phyloP scores from a whole-genome alignment of 1,139 yeast genomes.

The Protomyces gravidus region DNA sequence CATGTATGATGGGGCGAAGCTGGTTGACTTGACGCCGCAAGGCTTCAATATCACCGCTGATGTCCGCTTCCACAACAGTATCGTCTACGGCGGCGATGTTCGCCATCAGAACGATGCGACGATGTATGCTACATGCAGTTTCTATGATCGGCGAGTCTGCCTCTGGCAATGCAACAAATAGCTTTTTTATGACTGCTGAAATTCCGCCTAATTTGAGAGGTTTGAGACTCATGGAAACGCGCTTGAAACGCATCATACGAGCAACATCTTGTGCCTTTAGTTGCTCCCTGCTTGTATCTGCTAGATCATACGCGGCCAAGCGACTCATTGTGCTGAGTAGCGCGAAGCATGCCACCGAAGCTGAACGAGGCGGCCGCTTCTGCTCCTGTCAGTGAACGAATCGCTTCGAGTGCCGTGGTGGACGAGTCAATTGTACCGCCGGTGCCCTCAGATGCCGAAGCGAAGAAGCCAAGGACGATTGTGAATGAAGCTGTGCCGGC shows the following conservation, averaged over 20 bases:
- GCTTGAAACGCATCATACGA: too few relatives aligned
- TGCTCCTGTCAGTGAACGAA: neutral
- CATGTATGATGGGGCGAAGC: constrained; percentile 29
- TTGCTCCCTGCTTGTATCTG: too few relatives aligned
- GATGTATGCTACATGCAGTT: constrained; percentile 24
- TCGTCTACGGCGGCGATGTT: constrained; percentile 29
- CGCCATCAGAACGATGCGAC: neutral
- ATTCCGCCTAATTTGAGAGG: too few relatives aligned
- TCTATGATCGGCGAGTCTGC: constrained; percentile 26
- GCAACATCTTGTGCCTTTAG: too few relatives aligned
- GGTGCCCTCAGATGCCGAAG: neutral
- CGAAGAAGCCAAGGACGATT: neutral
- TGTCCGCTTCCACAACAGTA: constrained; percentile 20
- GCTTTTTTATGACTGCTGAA: neutral
- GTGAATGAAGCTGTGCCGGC: neutral
- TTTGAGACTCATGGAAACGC: too few relatives aligned
- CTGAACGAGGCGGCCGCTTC: neutral
- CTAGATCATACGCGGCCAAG: too few relatives aligned
- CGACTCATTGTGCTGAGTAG: too few relatives aligned
- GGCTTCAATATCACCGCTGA: constrained; percentile 5
- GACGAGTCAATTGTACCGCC: neutral
- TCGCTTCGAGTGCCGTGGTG: neutral
- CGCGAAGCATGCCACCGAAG: neutral
- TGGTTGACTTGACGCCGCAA: constrained; percentile 9
- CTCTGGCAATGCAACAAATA: constrained; percentile 4